Base-by-base conservation (phyloP, 2,329 filamentous ascomycete species). In the Alternaria triticina region DNA sequence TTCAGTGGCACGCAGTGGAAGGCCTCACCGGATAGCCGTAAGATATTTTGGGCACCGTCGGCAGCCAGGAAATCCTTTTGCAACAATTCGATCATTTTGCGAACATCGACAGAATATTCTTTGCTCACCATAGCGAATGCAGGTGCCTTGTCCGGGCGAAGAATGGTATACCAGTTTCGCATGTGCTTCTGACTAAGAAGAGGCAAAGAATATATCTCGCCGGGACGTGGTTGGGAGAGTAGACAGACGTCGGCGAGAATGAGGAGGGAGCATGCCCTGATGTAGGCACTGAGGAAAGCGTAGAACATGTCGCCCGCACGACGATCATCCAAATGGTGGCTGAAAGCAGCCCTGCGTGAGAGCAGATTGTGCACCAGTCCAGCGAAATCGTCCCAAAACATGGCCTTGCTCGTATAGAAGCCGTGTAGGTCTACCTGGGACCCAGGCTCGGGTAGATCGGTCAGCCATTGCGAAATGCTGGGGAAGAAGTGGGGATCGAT, bases 321-420 rank as follows among this genome's bases (percentile, higher is more conserved):
- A 49, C 40, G 49, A 28, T 74, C 70, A 47, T 72, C 67, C 54
- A 75, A 73, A 5, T 68, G 52, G 17, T 76, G 74, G 7, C 75
- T 76, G 27, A 79, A 75, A 3, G 75, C 67, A 36, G 64, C 66
- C 71, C 73, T 75, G 57, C 76, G 70, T 15, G 45, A 58, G 7
- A 79, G 56, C 17, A 79, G 47, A 52, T 71, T 76, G 54, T 69
- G 65, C 30, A 77, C 70, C 30, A 80, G 57, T 25, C 54, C 51
- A 20, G 70, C 68, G 11, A 80, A 71, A 15, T 78, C 75, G n/a
- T 77, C 73, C 78, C 78, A 80, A 55, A 79, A 79, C 1, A 50
- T n/a, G 8, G 61, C 55, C 59, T 74, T 74, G 56, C 70, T 65
- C n/a, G 70, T 43, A 51, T 73, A 80, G 62, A 75, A 75, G 50